phyloP scores from a whole-genome alignment of 208 protist genomes.

The Porcisia deanei region DNA sequence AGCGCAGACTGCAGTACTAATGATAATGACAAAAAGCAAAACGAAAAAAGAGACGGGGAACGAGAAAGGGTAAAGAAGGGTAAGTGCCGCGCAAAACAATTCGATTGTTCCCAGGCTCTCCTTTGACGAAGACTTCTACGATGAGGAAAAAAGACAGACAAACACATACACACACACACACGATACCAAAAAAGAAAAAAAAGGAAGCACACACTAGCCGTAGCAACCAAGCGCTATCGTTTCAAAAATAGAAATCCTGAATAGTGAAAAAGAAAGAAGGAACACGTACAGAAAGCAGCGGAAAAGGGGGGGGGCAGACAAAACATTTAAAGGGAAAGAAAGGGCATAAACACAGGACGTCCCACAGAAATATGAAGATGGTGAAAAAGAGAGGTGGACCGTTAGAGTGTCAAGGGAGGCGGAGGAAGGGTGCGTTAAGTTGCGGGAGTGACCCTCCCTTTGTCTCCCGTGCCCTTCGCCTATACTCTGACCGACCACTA shows the following conservation, averaged over 20 bases:
- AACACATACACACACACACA: background rate
- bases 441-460: too few relatives aligned
- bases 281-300: background rate
- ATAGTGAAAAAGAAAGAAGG: background rate
- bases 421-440: too few relatives aligned
- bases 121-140: background rate
- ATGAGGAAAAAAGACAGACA: background rate
- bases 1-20: background rate
- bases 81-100: slow-evolving; percentile 1
- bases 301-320: background rate
- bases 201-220: background rate
- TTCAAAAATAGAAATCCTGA: background rate
- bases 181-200: background rate
- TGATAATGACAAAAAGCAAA: background rate
- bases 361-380: too few relatives aligned
- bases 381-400: too few relatives aligned
- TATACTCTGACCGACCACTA: background rate
- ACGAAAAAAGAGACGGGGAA: background rate
- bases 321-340: too few relatives aligned
- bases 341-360: background rate
- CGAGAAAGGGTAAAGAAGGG: background rate
- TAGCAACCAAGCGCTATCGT: background rate
- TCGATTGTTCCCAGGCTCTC: too few relatives aligned
- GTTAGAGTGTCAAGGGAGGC: too few relatives aligned
- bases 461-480: too few relatives aligned